Evolutionary conservation across 1,139 yeast genomes (phyloP).

Genomic region (Sporopachydermia cereana): DNA sequence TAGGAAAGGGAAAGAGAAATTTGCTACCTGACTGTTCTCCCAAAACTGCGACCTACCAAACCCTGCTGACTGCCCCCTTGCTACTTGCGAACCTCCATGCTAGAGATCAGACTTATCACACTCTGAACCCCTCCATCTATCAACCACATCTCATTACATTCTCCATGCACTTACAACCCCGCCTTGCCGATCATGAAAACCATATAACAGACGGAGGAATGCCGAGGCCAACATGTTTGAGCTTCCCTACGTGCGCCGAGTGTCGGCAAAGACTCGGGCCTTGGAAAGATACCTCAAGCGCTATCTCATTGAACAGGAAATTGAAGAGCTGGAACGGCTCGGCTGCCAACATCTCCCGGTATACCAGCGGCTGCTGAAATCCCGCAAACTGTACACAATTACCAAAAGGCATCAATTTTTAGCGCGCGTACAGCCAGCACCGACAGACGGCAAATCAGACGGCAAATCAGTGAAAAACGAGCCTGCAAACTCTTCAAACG

Average conservation of each 20-base stretch:
- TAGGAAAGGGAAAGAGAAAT: no score
- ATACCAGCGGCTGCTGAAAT: not conserved
- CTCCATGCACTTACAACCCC: no score
- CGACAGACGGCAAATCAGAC: not conserved
- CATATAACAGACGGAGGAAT: not conserved
- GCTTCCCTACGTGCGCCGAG: not conserved
- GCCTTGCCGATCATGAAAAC: no score
- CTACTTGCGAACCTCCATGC: not conserved
- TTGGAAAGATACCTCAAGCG: not conserved
- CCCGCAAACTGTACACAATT: not conserved
- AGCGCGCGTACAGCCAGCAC: not conserved
- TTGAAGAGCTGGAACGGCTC: slow-evolving; percentile 1
- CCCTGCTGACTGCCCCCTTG: no score
- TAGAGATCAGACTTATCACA: no score
- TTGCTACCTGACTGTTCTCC: not conserved
- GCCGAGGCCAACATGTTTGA: slow-evolving; percentile 1
- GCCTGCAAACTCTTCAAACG: no score
- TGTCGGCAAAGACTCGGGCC: not conserved
- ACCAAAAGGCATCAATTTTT: not conserved
- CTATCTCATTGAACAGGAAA: slow-evolving; percentile 1
- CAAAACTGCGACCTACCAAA: not conserved
- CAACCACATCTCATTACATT: no score
- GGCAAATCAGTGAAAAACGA: not conserved
- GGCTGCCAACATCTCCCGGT: slow-evolving; percentile 1
- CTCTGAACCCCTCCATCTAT: no score